Conservation (phyloP, 169 alveolate genomes). For the Plasmodium fragile region DNA sequence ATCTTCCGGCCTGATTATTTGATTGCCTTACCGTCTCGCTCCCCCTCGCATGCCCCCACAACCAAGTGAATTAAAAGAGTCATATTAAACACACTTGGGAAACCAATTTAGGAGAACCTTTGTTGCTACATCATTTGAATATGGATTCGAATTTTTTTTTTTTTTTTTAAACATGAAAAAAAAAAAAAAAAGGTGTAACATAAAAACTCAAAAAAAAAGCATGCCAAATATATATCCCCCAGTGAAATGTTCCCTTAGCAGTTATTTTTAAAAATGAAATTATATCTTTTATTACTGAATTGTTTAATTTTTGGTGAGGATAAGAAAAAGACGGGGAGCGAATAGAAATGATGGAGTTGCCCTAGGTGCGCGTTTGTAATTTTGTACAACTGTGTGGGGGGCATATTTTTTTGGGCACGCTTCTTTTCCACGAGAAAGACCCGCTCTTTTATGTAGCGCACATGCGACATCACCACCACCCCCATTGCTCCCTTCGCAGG, state of each 20-base stretch:
- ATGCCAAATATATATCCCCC: background rate
- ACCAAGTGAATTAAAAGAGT: background rate
- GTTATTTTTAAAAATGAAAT: slow-evolving; percentile 40
- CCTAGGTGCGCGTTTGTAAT: slow-evolving; percentile 8
- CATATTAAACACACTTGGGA: background rate
- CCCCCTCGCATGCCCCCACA: background rate
- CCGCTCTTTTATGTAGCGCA: background rate
- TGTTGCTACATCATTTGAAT: background rate
- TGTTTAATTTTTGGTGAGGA: slow-evolving; percentile 57
- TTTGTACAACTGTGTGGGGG: background rate
- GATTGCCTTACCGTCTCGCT: background rate
- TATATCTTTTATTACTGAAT: slow-evolving; percentile 31
- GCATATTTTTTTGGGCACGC: background rate
- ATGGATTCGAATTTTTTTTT: background rate
- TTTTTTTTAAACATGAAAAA: slow-evolving; percentile 29
- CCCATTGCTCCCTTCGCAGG: slow-evolving; percentile 3
- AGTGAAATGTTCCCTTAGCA: slow-evolving; percentile 37
- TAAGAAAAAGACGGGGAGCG: background rate
- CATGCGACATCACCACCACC: background rate
- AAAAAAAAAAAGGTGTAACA: slow-evolving; percentile 22
- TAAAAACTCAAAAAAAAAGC: background rate
- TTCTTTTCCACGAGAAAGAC: background rate
- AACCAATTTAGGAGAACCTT: background rate
- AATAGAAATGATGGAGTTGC: background rate
- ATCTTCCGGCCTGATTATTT: background rate